These are phyloP conservation scores for Sporisorium scitamineum DNA, from an alignment of 1,284 basidiomycete genomes.

Conservation along the genomic window DNA sequence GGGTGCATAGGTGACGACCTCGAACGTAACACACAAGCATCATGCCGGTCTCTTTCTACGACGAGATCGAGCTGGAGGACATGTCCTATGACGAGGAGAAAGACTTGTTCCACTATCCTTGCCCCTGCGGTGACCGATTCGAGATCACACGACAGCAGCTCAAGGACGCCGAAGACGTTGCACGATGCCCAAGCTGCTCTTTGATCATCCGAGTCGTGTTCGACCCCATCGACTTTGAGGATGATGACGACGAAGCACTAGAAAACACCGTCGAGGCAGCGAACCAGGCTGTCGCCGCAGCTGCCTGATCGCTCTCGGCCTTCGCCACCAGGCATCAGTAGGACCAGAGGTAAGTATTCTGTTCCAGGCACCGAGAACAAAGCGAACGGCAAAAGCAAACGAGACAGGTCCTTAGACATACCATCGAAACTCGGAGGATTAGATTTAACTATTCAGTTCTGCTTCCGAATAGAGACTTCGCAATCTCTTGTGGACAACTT, in stretches of 20 bases:
- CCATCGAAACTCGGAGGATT: conserved; percentile 28
- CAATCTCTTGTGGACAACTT: conserved; percentile 58
- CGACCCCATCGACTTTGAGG: conserved; percentile 79
- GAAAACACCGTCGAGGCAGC: conserved; percentile 20
- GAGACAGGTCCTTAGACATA: background rate
- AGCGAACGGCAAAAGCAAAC: background rate
- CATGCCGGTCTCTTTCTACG: conserved; percentile 61
- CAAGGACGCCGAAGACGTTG: conserved; percentile 90
- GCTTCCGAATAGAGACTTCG: conserved; percentile 60
- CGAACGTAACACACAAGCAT: conserved; percentile 1
- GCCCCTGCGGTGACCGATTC: conserved; percentile 97
- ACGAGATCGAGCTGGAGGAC: conserved; percentile 69
- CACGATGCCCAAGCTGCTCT: conserved; percentile 96
- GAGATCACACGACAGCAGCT: conserved; percentile 89
- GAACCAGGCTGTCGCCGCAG: conserved; percentile 22
- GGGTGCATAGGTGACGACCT: conserved; percentile 41
- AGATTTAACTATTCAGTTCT: conserved; percentile 53
- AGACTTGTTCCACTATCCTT: conserved; percentile 85
- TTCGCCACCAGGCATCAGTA: background rate
- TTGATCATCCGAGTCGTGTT: conserved; percentile 92
- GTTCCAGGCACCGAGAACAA: background rate
- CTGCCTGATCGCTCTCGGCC: conserved; percentile 18
- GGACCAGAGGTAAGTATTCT: conserved; percentile 24
- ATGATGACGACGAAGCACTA: conserved; percentile 37
- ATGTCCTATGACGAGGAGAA: conserved; percentile 67